Conservation (phyloP, 2,329 filamentous ascomycete species). For the Fusarium equiseti region DNA sequence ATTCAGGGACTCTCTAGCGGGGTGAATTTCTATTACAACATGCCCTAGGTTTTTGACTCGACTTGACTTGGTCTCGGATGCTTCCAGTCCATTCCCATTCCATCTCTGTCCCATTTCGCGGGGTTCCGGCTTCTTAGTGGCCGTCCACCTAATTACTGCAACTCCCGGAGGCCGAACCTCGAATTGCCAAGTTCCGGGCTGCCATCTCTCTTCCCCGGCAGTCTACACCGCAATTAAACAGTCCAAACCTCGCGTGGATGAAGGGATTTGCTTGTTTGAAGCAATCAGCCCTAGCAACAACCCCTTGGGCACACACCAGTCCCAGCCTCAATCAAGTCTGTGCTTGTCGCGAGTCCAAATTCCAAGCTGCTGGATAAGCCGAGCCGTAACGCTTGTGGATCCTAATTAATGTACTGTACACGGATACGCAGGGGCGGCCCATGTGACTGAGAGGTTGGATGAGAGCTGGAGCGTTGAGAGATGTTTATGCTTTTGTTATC, state of each 20-base stretch:
- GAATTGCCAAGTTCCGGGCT: constrained; percentile 33
- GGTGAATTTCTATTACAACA: constrained; percentile 7
- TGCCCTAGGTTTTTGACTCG: constrained; percentile 1
- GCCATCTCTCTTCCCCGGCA: constrained; percentile 21
- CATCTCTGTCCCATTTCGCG: constrained; percentile 32
- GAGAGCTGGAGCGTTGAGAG: constrained; percentile 19
- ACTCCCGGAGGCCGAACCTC: constrained; percentile 27
- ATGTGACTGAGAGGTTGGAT: constrained; percentile 37
- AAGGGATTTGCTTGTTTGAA: constrained; percentile 25
- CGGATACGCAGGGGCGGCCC: constrained; percentile 13
- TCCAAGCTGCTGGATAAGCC: constrained; percentile 38
- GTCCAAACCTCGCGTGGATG: constrained; percentile 10
- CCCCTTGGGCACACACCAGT: constrained; percentile 8
- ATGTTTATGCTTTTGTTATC: constrained; percentile 15
- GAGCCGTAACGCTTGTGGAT: constrained; percentile 35
- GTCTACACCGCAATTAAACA: constrained; percentile 37
- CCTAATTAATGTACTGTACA: constrained; percentile 19
- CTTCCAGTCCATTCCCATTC: constrained; percentile 32
- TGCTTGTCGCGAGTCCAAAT: constrained; percentile 39
- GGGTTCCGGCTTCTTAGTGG: constrained; percentile 38
- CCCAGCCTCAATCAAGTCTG: constrained; percentile 27
- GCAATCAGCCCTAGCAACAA: constrained; percentile 23
- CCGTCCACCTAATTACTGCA: constrained; percentile 17
- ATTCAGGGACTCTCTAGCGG: constrained; percentile 25
- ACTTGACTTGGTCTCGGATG: neutral